phyloP scores from a whole-genome alignment of 2,329 filamentous ascomycete genomes.

The Penicillium occitanis region DNA sequence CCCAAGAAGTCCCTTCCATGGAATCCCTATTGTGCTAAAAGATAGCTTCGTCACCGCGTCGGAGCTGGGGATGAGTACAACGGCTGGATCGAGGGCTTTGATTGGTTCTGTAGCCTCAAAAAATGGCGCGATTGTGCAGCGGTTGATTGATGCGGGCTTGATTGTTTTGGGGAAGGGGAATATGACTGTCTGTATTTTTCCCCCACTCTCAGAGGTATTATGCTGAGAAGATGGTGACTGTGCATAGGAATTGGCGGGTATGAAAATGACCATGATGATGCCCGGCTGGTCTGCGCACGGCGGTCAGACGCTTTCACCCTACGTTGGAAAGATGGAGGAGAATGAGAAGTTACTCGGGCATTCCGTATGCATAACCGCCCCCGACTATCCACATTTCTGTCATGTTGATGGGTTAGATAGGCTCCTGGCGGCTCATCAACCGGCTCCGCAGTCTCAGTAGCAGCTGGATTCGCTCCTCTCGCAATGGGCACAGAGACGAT shows the following conservation, averaged over 20 bases:
- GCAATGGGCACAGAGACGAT: slow-evolving; percentile 37
- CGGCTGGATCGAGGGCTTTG: slow-evolving; percentile 23
- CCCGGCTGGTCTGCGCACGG: slow-evolving; percentile 28
- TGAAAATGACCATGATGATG: slow-evolving; percentile 19
- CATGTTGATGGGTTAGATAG: not conserved
- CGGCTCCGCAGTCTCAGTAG: slow-evolving; percentile 37
- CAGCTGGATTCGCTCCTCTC: slow-evolving; percentile 34
- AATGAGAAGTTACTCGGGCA: not conserved
- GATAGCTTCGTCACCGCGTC: slow-evolving; percentile 24
- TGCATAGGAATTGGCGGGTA: not conserved
- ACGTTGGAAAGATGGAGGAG: not conserved
- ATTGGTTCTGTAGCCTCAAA: slow-evolving; percentile 9
- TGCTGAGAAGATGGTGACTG: no score
- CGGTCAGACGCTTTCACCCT: slow-evolving; percentile 33
- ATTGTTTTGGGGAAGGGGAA: slow-evolving; percentile 32
- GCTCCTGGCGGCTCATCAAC: slow-evolving; percentile 35
- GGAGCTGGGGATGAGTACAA: slow-evolving; percentile 25
- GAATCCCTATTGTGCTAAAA: slow-evolving; percentile 23
- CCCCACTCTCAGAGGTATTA: no score
- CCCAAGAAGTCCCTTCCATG: slow-evolving; percentile 12
- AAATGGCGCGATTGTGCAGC: slow-evolving; percentile 16
- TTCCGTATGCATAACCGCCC: not conserved
- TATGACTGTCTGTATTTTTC: slow-evolving; percentile 13
- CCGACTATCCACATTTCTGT: not conserved
- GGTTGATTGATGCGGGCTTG: slow-evolving; percentile 25